These are phyloP conservation scores for Aspergillus eucalypticola DNA, from an alignment of 2,329 filamentous ascomycete species.

Conservation along the genomic window DNA sequence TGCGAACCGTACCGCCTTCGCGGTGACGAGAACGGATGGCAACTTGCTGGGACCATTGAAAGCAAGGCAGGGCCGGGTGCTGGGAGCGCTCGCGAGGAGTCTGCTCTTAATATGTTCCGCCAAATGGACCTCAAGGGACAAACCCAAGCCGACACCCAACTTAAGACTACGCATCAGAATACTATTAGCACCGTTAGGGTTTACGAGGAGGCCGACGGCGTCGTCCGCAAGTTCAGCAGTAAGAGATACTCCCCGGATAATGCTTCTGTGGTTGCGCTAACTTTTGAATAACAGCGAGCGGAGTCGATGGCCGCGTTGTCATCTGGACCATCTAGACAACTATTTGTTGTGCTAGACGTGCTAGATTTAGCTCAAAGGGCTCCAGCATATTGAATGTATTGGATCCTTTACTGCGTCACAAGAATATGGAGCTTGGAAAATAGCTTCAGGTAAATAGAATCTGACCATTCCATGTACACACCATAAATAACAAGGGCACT, in stretches of 20 bases:
- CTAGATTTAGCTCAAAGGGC: neutral
- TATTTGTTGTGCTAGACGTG: neutral
- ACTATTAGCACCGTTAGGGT: slow-evolving; percentile 82
- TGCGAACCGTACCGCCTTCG: slow-evolving; percentile 87
- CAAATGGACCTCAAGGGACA: slow-evolving; percentile 99
- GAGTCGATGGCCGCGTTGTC: slow-evolving; percentile 79
- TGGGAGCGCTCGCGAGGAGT: slow-evolving; percentile 73
- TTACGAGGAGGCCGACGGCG: slow-evolving; percentile 66
- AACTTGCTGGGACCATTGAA: slow-evolving; percentile 78
- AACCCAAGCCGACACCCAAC: slow-evolving; percentile 83
- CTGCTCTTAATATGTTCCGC: slow-evolving; percentile 94
- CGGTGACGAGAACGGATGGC: slow-evolving; percentile 78
- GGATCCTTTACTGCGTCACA: neutral
- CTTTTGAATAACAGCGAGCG: slow-evolving; percentile 60
- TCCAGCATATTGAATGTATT: neutral
- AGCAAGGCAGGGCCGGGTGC: slow-evolving; percentile 64
- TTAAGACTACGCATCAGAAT: slow-evolving; percentile 96
- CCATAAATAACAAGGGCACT: neutral
- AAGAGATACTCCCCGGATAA: slow-evolving; percentile 44
- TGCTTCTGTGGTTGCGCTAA: slow-evolving; percentile 19
- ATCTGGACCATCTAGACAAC: slow-evolving; percentile 65
- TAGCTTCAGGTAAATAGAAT: neutral
- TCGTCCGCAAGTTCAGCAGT: slow-evolving; percentile 82
- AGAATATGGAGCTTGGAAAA: neutral
- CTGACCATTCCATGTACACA: neutral